Percentiles rank a stretch among this genome's conserved stretches.
These are phyloP conservation scores for Diaporthe caulivora DNA, from an alignment of 2,329 filamentous ascomycete species.

Conservation along the genomic window DNA sequence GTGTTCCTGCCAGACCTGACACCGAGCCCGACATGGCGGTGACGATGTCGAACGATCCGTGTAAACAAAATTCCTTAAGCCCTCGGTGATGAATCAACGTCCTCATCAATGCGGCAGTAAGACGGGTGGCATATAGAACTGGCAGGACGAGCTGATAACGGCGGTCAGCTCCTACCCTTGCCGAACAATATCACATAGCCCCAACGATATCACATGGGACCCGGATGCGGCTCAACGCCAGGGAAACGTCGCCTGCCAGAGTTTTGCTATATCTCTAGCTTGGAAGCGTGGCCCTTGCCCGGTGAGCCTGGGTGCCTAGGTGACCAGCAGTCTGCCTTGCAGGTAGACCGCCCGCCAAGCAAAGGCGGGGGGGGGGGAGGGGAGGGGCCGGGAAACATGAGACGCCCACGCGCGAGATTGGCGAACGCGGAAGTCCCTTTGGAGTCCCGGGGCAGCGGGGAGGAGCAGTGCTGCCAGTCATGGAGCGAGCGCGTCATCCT, in stretches of 20 bases:
- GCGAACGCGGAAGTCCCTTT: background rate
- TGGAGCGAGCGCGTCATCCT: background rate
- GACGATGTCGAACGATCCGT: background rate
- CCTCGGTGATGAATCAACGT: background rate
- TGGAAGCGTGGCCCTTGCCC: background rate
- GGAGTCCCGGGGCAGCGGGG: background rate
- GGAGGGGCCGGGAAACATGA: background rate
- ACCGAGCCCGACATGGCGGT: background rate
- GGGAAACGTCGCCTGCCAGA: conserved; percentile 10
- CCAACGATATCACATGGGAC: background rate
- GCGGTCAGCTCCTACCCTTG: too few relatives aligned
- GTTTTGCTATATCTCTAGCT: background rate
- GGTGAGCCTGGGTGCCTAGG: background rate
- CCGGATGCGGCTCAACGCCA: background rate
- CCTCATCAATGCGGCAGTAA: conserved; percentile 9
- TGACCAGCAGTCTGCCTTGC: background rate
- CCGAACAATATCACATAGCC: background rate
- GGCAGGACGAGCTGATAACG: background rate
- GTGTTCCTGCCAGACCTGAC: background rate
- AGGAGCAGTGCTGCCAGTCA: too few relatives aligned
- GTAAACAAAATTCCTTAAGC: background rate
- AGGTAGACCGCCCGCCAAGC: background rate
- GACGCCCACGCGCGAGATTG: conserved; percentile 16
- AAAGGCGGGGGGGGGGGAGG: background rate
- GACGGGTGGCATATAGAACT: background rate